phyloP scores from a whole-genome alignment of 2,329 filamentous ascomycete species.

The Arthrobotrys iridis region DNA sequence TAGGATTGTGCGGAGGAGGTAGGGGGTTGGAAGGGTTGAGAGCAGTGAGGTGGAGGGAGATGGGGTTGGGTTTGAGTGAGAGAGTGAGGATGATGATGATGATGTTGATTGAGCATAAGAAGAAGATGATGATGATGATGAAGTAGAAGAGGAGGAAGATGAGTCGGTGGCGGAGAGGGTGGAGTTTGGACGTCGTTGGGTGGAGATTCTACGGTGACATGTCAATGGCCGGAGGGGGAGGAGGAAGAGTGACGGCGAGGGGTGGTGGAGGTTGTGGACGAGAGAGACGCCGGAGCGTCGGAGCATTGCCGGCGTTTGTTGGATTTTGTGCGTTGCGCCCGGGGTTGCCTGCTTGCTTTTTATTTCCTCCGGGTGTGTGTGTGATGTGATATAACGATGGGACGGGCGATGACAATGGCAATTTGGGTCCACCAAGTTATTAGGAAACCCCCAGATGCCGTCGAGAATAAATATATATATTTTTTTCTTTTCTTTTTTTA shows the following conservation, averaged over 20 bases:
- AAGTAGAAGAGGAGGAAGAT: not conserved
- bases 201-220: slow-evolving; percentile 36
- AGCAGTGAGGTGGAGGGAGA: slow-evolving; percentile 30
- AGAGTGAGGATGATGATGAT: not conserved
- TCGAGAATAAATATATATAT: not conserved
- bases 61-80: slow-evolving; percentile 13
- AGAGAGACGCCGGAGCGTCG: slow-evolving; percentile 48
- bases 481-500: not conserved
- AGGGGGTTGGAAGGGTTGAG: slow-evolving; percentile 36
- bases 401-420: not conserved
- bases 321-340: slow-evolving; percentile 46
- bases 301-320: slow-evolving; percentile 54
- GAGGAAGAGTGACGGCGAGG: slow-evolving; percentile 22
- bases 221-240: slow-evolving; percentile 21
- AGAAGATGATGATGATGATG: no score
- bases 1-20: slow-evolving; percentile 47
- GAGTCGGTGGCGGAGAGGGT: slow-evolving; percentile 33
- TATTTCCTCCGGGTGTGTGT: not conserved
- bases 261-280: slow-evolving; percentile 18
- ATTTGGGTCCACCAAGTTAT: no score
- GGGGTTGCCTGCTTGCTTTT: not conserved
- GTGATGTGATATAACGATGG: not conserved
- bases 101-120: not conserved
- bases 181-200: slow-evolving; percentile 43
- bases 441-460: no score